A percentile compares a stretch with the other conserved stretches of the same genome.
These are phyloP conservation scores for Xylariaceae sp. DNA, from an alignment of 2,329 filamentous ascomycete genomes.

Conservation along the genomic window DNA sequence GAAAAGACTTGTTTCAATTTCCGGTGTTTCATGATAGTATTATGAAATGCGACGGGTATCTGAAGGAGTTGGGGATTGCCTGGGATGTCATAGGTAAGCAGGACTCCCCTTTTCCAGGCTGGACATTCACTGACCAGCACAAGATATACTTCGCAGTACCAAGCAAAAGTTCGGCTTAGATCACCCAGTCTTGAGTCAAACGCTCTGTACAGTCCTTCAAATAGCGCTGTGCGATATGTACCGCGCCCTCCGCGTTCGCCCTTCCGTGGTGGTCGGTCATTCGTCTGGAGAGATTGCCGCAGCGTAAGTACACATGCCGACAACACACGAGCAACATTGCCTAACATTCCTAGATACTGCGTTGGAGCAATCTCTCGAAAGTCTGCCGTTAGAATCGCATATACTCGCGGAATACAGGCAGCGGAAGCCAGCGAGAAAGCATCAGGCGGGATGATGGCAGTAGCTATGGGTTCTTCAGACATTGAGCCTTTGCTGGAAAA, in stretches of 20 bases:
- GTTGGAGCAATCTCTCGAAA: neutral
- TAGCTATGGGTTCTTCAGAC: too few species aligned
- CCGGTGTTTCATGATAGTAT: neutral
- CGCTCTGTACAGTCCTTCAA: neutral
- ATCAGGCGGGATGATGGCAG: neutral
- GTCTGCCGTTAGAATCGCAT: neutral
- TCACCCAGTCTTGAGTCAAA: neutral
- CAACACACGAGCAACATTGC: too few species aligned
- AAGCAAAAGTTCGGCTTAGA: too few species aligned
- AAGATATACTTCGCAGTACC: too few species aligned
- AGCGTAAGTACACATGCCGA: neutral
- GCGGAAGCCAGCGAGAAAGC: neutral
- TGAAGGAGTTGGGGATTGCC: neutral
- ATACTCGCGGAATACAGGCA: neutral
- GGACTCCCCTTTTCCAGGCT: too few species aligned
- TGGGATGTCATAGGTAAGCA: too few species aligned
- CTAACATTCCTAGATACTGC: too few species aligned
- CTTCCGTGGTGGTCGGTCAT: slow-evolving; percentile 1
- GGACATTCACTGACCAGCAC: too few species aligned
- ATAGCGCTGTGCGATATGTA: neutral
- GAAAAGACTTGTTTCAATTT: neutral
- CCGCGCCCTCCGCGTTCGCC: neutral
- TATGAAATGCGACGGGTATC: neutral
- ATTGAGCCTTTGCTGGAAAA: too few species aligned
- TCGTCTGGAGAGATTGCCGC: neutral